Evolutionary conservation across 495 filamentous ascomycete genomes (phyloP), one percentile per base, ranked within the genome.

Genomic region (Podospora conica): DNA sequence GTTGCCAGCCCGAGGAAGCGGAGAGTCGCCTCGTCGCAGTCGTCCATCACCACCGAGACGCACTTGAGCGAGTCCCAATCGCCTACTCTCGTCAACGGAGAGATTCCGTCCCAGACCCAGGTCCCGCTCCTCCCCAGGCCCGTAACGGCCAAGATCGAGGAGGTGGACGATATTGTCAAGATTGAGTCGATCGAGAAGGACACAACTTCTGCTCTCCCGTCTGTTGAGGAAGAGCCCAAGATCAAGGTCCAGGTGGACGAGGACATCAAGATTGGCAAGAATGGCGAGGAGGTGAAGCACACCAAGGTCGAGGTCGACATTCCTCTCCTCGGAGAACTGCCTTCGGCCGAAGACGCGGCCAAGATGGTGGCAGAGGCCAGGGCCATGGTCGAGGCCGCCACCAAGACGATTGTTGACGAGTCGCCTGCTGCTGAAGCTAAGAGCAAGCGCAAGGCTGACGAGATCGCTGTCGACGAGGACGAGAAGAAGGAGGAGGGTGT

Each of bases 381-480:
- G 75, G 86, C 87, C 68, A 96, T 97, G 92, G 95, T 98, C 7
- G 85, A 90, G 60, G 90, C 90, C 62, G 92, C 91, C 54, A 86
- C 87, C 67, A 75, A 85, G 56, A 82, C 87, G 29, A 76, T 76
- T 1, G 79, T 79, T 10, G 71, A 64, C 9, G 68, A 75, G 27
- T 72, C 73, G 7, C 71, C 78, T n/a, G 74, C 73, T 9, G 74
- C 77, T 27, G 71, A 80, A 48, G 81, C 76, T 48, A 87, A 83
- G 73, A 74, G 77, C 60, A 98, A 98, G 84, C 86, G 95, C 69
- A 97, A 96, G 80, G 86, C 85, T 1, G 90, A 90, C 11, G 93
- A 96, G 28, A 79, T 92, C 18, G 79, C 80, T 23, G 73, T 81
- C 28, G 79, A 74, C 15, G 79, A 78, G 31, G 74, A 77, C 31